Base-by-base conservation (phyloP, 2,329 filamentous ascomycete species). In the Fusarium albosuccineum region DNA sequence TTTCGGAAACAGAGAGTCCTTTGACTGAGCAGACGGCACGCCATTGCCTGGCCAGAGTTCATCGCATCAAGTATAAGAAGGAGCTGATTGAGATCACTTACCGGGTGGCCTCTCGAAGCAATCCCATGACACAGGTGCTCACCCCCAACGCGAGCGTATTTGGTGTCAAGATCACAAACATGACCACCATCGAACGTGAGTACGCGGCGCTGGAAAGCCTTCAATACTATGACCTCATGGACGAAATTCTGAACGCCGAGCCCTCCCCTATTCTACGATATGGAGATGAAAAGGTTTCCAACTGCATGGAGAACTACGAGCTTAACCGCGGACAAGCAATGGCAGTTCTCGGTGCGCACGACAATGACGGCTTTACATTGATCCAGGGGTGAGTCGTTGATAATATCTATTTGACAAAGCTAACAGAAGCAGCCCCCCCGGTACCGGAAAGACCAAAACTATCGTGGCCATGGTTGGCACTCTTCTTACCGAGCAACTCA, bases 371-470 rank as follows among this genome's bases (percentile, higher is more conserved):
- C 0, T 99, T 99, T 75, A 98, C 96, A 4, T 83, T 99, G 63
- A 94, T 99, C 71, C 96, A 99, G 81, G 96, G 92, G 88, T 90
- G 83, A 76, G 83, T 74, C 50, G 27, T 41, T 13, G 36, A 13
- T 13, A 10, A 39, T 45, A 59, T 64, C n/a, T 6, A 14, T 26
- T 10, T 34, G 29, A 26, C 37, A 63, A 66, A 53, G 60, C 76
- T 81, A 76, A 79, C 77, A 67, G 71, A 6, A 56, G 40, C 57
- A 91, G 93, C 57, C 96, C 96, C 51, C 96, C 96, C 1, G 96
- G 96, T 78, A 97, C 96, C 5, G 96, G 95, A 75, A 99, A 99
- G 82, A 99, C 96, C 0, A 99, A 99, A 78, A 99, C 96, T 0
- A 99, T 99, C 63, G 88, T 97, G 57, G 96, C 95, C 33, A 97